Evolutionary conservation across 2,329 filamentous ascomycete genomes (phyloP), one percentile per base, ranked within the genome.

Genomic region (Cytospora schulzeri): DNA sequence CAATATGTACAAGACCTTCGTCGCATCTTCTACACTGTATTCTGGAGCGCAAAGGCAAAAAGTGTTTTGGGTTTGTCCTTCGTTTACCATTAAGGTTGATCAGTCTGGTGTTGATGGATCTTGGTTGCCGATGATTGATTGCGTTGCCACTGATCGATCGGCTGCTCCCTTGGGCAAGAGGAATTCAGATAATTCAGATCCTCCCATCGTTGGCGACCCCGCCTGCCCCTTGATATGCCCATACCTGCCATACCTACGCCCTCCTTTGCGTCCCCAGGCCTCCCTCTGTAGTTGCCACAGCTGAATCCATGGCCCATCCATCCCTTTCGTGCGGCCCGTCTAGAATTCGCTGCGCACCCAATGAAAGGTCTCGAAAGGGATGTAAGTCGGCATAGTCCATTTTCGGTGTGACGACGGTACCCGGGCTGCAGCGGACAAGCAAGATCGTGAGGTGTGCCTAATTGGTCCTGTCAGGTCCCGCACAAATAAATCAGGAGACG

Each of bases 171-270:
- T 62, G 22, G 52, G 52, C 52, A 29, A n/a, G 48, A 54, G 60
- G 60, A 62, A 62, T 62, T 62, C 48, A 55, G 59, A 62, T 62
- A 38, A n/a, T n/a, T n/a, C n/a, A n/a, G n/a, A n/a, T 50, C 51
- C 45, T 14, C 5, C 22, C 9, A 12, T 24, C 52, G 52, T 33
- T 28, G 60, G 17, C 52, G 38, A 62, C 60, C 60, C 60, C 52
- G 52, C 60, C 60, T 56, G 60, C 60, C 60, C 60, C 60, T 62
- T 62, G 60, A 50, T 54, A 56, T 41, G 35, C n/a, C n/a, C n/a
- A n/a, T n/a, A n/a, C n/a, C n/a, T n/a, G n/a, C n/a, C n/a, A n/a
- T n/a, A n/a, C n/a, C n/a, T n/a, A n/a, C n/a, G n/a, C n/a, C 22
- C 50, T 50, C 4, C 33, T 60, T 35, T 35, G 31, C 31, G 33